phyloP scores from a whole-genome alignment of 1,284 basidiomycete genomes.

The Rhizopogon hawkerae region DNA sequence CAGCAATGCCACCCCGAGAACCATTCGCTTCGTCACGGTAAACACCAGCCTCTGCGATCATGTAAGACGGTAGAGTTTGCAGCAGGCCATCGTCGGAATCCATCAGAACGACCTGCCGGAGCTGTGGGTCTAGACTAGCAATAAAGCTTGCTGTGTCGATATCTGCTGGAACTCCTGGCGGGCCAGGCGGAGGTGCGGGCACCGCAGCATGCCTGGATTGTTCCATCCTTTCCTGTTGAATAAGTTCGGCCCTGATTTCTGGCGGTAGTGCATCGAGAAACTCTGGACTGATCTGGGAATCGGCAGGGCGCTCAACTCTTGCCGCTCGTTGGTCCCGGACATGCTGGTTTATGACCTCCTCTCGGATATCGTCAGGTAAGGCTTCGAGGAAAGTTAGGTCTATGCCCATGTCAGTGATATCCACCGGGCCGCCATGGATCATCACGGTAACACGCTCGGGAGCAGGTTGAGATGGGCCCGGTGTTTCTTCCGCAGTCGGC shows the following conservation, averaged over 20 bases:
- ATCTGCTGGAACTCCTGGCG: constrained; percentile 50
- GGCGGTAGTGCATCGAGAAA: constrained; percentile 96
- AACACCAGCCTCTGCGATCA: constrained; percentile 72
- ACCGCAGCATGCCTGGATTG: constrained; percentile 54
- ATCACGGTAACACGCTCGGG: constrained; percentile 69
- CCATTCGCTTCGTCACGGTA: constrained; percentile 45
- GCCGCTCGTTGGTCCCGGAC: constrained; percentile 84
- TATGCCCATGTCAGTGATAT: constrained; percentile 98
- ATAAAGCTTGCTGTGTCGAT: constrained; percentile 85
- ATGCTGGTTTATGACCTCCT: constrained; percentile 97
- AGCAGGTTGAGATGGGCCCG: constrained; percentile 27
- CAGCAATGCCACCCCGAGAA: constrained; percentile 30
- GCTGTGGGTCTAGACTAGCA: constrained; percentile 75
- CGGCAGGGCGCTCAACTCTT: constrained; percentile 59
- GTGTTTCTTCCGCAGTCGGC: constrained; percentile 18
- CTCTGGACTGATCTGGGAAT: constrained; percentile 87
- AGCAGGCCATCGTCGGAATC: constrained; percentile 82
- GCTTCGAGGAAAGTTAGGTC: constrained; percentile 98
- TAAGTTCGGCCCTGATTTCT: constrained; percentile 92
- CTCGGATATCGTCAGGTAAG: constrained; percentile 96
- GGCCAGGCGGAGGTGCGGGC: constrained; percentile 31
- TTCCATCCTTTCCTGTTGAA: constrained; percentile 89
- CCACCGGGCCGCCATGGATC: constrained; percentile 90
- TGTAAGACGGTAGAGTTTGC: constrained; percentile 70
- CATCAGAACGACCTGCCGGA: constrained; percentile 80